Conservation (phyloP, 805 yeast genomes). For the Kazachstania africana region DNA sequence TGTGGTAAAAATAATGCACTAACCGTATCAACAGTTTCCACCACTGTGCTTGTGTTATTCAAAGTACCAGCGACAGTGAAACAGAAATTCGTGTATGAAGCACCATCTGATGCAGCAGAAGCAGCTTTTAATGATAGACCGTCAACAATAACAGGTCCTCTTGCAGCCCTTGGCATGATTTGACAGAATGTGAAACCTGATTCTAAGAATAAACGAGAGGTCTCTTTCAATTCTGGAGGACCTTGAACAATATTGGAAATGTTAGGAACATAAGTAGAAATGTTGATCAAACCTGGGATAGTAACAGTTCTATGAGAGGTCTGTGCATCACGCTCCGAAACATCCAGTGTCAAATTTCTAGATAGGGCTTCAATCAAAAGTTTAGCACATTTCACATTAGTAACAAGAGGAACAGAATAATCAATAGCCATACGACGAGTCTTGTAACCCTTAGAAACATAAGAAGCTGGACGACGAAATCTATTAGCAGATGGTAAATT, state of each 20-base stretch:
- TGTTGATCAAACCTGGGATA: slow-evolving; percentile 79
- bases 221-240: slow-evolving; percentile 48
- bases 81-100: slow-evolving; percentile 72
- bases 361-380: slow-evolving; percentile 88
- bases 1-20: slow-evolving; percentile 77
- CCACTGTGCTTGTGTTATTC: slow-evolving; percentile 48
- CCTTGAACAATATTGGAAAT: slow-evolving; percentile 34
- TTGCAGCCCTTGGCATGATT: slow-evolving; percentile 57
- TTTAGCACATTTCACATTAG: slow-evolving; percentile 96
- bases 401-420: slow-evolving; percentile 92
- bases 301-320: slow-evolving; percentile 74
- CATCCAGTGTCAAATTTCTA: slow-evolving; percentile 53
- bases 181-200: slow-evolving; percentile 85
- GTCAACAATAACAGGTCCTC: slow-evolving; percentile 54
- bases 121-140: slow-evolving; percentile 55
- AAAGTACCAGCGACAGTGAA: slow-evolving; percentile 76
- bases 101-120: slow-evolving; percentile 35
- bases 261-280: slow-evolving; percentile 68
- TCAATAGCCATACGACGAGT: slow-evolving; percentile 99
- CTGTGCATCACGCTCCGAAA: slow-evolving; percentile 74
- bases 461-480: slow-evolving; percentile 97
- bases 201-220: slow-evolving; percentile 59
- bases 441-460: slow-evolving; percentile 93
- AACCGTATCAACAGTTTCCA: slow-evolving; percentile 51
- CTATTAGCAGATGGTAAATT: slow-evolving; percentile 94